phyloP scores from a whole-genome alignment of 148 eudicot genomes.

The Fagopyrum homotropicum region DNA sequence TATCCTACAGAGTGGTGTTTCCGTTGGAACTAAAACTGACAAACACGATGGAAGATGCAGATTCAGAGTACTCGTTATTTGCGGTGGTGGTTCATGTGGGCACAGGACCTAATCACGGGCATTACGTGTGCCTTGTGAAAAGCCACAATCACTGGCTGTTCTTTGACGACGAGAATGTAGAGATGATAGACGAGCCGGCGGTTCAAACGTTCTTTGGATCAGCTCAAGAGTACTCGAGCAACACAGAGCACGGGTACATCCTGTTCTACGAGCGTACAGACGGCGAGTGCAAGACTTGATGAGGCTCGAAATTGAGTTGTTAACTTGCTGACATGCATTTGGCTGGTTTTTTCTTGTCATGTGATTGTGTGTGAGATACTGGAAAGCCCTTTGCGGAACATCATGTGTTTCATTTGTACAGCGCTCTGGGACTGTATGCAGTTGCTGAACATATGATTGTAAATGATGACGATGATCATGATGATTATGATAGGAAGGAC shows the following conservation, averaged over 20 bases:
- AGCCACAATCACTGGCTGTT: constrained; percentile 83
- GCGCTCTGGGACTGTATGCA: constrained; percentile 5
- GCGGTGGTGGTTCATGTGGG: constrained; percentile 82
- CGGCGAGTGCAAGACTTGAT: background rate
- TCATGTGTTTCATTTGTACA: constrained; percentile 4
- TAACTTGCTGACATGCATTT: background rate
- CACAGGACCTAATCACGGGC: constrained; percentile 82
- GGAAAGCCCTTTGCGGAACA: constrained; percentile 1
- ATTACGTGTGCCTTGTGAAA: constrained; percentile 76
- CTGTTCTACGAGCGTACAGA: constrained; percentile 42
- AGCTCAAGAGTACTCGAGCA: constrained; percentile 75
- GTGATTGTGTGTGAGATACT: constrained; percentile 3
- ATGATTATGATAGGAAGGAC: constrained; percentile 1
- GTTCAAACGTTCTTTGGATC: constrained; percentile 79
- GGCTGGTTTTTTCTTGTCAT: background rate
- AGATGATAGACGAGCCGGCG: constrained; percentile 72
- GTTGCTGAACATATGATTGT: constrained; percentile 4
- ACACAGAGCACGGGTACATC: constrained; percentile 73
- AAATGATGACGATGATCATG: constrained; percentile 3
- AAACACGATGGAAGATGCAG: constrained; percentile 66
- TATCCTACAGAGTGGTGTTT: constrained; percentile 78
- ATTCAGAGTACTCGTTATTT: constrained; percentile 67
- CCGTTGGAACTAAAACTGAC: constrained; percentile 71
- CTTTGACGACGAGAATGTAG: constrained; percentile 81
- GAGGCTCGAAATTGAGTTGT: background rate